A percentile compares a stretch with the other conserved stretches of the same genome.
These are phyloP conservation scores for Aureobasidium subglaciale DNA, from an alignment of 2,329 filamentous ascomycete genomes.

Conservation along the genomic window DNA sequence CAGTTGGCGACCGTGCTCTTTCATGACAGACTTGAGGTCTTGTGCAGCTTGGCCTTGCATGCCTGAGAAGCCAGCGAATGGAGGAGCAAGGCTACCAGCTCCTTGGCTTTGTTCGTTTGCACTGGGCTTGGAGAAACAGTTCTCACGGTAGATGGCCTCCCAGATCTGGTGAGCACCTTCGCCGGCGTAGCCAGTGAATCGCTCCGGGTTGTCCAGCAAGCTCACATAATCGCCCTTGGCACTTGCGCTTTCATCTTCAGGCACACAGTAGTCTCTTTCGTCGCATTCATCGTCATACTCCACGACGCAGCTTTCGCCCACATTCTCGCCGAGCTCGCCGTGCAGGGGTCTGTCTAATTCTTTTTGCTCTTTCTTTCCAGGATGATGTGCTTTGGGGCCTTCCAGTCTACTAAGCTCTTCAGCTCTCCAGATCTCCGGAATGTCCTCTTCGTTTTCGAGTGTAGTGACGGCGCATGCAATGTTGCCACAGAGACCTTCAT, in stretches of 20 bases:
- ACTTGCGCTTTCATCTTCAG: slow-evolving; percentile 80
- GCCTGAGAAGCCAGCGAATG: slow-evolving; percentile 37
- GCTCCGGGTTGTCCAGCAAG: slow-evolving; percentile 84
- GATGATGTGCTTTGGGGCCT: slow-evolving; percentile 85
- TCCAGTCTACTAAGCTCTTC: slow-evolving; percentile 88
- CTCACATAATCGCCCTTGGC: slow-evolving; percentile 96
- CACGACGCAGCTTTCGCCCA: slow-evolving; percentile 92
- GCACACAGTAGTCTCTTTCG: slow-evolving; percentile 91
- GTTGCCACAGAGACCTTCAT: slow-evolving; percentile 91
- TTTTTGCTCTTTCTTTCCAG: slow-evolving; percentile 64
- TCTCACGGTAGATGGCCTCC: slow-evolving; percentile 95
- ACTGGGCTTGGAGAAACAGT: slow-evolving; percentile 65
- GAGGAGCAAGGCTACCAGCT: slow-evolving; percentile 22
- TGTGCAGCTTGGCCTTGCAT: slow-evolving; percentile 49
- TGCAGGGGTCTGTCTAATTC: slow-evolving; percentile 69
- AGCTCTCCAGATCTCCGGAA: slow-evolving; percentile 84
- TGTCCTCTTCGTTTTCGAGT: slow-evolving; percentile 88
- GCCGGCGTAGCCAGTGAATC: slow-evolving; percentile 90
- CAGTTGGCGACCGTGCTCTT: slow-evolving; percentile 53
- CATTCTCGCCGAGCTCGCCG: slow-evolving; percentile 73
- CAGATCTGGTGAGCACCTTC: slow-evolving; percentile 82
- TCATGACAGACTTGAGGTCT: slow-evolving; percentile 55
- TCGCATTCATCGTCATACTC: slow-evolving; percentile 98
- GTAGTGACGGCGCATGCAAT: slow-evolving; percentile 94
- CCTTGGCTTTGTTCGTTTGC: slow-evolving; percentile 22